Base-by-base conservation (phyloP, 2,329 filamentous ascomycete species). In the Colletotrichum navitas region DNA sequence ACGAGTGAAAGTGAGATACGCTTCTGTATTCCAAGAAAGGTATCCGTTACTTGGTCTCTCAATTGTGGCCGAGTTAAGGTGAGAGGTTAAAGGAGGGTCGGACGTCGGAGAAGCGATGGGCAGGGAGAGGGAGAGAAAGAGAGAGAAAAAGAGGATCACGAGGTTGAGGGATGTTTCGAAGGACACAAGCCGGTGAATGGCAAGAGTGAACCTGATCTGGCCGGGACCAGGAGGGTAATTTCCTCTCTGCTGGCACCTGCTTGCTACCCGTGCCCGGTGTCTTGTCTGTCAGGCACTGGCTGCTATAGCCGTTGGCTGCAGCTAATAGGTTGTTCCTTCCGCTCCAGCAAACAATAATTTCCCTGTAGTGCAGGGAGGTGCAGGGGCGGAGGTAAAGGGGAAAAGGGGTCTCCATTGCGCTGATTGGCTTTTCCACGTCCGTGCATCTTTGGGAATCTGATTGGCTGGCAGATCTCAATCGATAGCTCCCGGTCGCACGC, bases 281-380 rank as follows among this genome's bases (percentile, higher is more conserved):
- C 65, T 52, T 56, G 49, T 68, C 69, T 6, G 69, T 60, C 54
- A 69, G 69, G 69, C 69, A 72, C 54, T 72, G 69, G 36, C 69
- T 66, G 60, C 69, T 66, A 54, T 69, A 47, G 45, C 69, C 69
- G 66, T 72, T 69, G 69, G 69, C 59, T 64, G 47, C 59, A 52
- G 69, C 72, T 76, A 75, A 70, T 76, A 72, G 70, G 61, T 72
- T 58, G 75, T 73, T 66, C 74, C 73, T 80, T 79, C 79, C 80
- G 79, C 80, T 80, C 79, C 81, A 80, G 79, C 80, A 83, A 81
- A 81, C 78, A 82, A 84, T 83, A 86, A 86, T 86, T 86, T 86
- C 84, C 80, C 76, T 81, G 74, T 77, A 78, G 77, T 81, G 74
- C 77, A 78, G 78, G 79, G 76, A 79, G 76, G 78, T 78, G 79